phyloP scores from a whole-genome alignment of 768 basidiomycete genomes.

The Amanita polypyramis region DNA sequence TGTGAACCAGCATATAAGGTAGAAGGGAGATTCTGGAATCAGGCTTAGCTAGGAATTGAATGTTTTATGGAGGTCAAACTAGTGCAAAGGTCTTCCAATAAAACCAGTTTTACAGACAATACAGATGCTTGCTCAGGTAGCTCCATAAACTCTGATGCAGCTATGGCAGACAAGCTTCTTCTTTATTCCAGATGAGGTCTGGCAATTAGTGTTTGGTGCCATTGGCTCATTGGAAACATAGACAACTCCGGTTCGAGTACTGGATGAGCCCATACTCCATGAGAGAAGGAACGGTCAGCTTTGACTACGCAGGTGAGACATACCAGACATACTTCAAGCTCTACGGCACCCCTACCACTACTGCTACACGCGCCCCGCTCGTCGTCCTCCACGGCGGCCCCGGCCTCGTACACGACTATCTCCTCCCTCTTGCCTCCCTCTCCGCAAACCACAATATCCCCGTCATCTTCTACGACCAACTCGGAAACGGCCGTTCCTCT shows the following conservation, averaged over 20 bases:
- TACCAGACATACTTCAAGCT: conserved; percentile 36
- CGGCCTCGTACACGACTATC: conserved; percentile 33
- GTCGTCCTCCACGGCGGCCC: conserved; percentile 42
- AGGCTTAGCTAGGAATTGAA: background rate
- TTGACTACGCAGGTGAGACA: conserved; percentile 11
- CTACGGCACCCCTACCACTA: conserved; percentile 23
- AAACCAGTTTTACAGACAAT: conserved; percentile 30
- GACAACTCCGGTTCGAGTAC: no score
- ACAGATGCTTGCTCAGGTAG: conserved; percentile 49
- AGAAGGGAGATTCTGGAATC: conserved; percentile 53
- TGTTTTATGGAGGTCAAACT: conserved; percentile 3
- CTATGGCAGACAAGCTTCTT: conserved; percentile 64
- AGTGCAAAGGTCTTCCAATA: conserved; percentile 32
- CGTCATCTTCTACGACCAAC: conserved; percentile 45
- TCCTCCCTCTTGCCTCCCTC: conserved; percentile 30
- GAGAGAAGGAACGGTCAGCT: background rate
- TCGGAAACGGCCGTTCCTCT: conserved; percentile 43
- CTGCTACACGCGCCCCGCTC: conserved; percentile 20
- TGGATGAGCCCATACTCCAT: no score
- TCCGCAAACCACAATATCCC: conserved; percentile 24
- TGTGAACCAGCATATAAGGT: conserved; percentile 62
- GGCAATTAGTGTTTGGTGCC: no score
- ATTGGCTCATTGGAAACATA: no score
- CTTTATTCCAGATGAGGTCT: conserved; percentile 61
- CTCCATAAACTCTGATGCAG: conserved; percentile 62